These are phyloP conservation scores for Yamadazyma blattariae DNA, from an alignment of 1,139 yeast species.

Conservation along the genomic window DNA sequence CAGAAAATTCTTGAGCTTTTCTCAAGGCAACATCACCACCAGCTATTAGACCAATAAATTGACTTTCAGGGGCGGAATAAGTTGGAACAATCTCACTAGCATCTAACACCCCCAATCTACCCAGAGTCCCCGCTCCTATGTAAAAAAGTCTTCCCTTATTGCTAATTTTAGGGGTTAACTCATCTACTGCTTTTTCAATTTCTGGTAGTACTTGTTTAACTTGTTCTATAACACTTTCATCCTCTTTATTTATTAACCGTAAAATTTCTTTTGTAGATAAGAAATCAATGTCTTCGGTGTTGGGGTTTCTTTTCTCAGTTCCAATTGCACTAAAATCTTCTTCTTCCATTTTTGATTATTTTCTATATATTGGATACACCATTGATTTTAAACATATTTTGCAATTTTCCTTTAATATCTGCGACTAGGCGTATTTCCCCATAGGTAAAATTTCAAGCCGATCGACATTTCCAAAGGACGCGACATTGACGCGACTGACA, in stretches of 20 bases:
- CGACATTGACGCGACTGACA: too few relatives aligned
- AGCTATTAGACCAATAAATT: conserved; percentile 24
- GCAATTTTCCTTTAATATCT: too few relatives aligned
- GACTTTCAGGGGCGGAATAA: conserved; percentile 20
- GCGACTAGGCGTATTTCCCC: too few relatives aligned
- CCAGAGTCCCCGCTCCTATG: conserved; percentile 26
- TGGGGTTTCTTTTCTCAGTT: conserved; percentile 7
- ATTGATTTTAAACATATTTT: too few relatives aligned
- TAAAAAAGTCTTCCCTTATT: conserved; percentile 22
- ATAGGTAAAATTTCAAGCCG: too few relatives aligned
- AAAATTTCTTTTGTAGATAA: conserved; percentile 13
- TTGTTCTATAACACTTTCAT: conserved; percentile 13
- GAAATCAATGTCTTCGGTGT: conserved; percentile 4
- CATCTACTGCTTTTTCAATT: conserved; percentile 20
- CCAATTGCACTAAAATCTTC: conserved; percentile 4
- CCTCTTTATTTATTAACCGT: conserved; percentile 19
- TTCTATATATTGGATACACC: too few relatives aligned
- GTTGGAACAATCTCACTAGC: conserved; percentile 29
- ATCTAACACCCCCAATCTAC: conserved; percentile 21
- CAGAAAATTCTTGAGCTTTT: conserved; percentile 23
- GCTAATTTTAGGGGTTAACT: conserved; percentile 17
- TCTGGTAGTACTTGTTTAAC: conserved; percentile 12
- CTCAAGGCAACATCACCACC: conserved; percentile 26
- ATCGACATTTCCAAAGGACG: too few relatives aligned
- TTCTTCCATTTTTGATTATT: neutral